phyloP scores from a whole-genome alignment of 108 stramenopile genomes.

The Bacterosira constricta region DNA sequence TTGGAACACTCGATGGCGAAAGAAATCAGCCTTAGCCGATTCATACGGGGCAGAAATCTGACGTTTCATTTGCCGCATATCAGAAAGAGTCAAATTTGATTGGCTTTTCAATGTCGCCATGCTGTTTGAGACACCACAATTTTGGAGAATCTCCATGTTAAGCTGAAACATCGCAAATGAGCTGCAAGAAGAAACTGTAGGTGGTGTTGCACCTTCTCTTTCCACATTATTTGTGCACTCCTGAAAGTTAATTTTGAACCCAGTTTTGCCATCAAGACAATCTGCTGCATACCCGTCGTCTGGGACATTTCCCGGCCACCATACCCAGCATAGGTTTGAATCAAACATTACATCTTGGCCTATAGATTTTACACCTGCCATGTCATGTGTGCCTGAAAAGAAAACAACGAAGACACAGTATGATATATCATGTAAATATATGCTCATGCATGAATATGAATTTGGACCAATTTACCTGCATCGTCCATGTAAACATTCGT shows the following conservation, averaged over 20 bases:
- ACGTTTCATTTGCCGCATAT: constrained; percentile 57
- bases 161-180: constrained; percentile 17
- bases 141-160: constrained; percentile 20
- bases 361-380: constrained; percentile 42
- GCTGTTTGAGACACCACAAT: background rate
- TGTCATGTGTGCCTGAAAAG: constrained; percentile 44
- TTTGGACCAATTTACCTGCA: constrained; percentile 42
- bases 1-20: constrained; percentile 70
- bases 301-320: constrained; percentile 48
- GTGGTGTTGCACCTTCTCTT: constrained; percentile 8
- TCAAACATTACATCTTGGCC: constrained; percentile 87
- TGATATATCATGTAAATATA: background rate
- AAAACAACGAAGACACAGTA: background rate
- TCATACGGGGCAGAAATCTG: constrained; percentile 59
- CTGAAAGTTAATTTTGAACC: constrained; percentile 26
- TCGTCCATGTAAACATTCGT: constrained; percentile 86
- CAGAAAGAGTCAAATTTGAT: constrained; percentile 29
- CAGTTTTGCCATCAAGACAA: constrained; percentile 66
- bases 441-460: background rate
- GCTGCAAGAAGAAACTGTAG: constrained; percentile 20
- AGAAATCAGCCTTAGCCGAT: constrained; percentile 57
- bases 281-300: constrained; percentile 36
- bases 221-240: constrained; percentile 19
- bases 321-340: constrained; percentile 70
- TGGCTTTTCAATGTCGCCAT: background rate